Conservation (phyloP, 2,329 filamentous ascomycete genomes). For the Alternaria sp. region DNA sequence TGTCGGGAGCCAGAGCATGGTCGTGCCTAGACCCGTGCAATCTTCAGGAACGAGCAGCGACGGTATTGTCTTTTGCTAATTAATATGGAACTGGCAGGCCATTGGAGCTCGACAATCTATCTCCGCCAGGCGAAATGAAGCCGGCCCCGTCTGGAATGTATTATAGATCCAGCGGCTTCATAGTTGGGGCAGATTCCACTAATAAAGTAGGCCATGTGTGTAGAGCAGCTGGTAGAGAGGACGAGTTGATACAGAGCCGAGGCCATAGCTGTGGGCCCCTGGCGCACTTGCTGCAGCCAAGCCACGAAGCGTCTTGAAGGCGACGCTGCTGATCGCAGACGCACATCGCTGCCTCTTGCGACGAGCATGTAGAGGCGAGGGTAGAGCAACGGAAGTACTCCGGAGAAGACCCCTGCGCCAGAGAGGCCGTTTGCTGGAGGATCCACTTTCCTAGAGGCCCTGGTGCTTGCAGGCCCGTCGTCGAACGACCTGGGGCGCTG, state of each 20-base stretch:
- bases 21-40: conserved; percentile 11
- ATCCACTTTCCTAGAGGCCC: conserved; percentile 26
- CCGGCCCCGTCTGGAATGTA: conserved; percentile 15
- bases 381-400: conserved; percentile 20
- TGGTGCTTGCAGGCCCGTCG: conserved; percentile 29
- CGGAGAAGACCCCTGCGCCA: conserved; percentile 30
- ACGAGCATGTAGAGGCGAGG: conserved; percentile 19
- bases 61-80: conserved; percentile 16
- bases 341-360: conserved; percentile 16
- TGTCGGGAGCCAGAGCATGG: conserved; percentile 29
- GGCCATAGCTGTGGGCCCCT: conserved; percentile 13
- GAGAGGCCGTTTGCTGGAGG: conserved; percentile 31
- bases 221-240: neutral
- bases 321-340: conserved; percentile 16
- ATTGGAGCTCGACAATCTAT: conserved; percentile 31
- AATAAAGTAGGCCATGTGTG: neutral
- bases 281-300: conserved; percentile 23
- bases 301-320: conserved; percentile 10
- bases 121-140: conserved; percentile 26
- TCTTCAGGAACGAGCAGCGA: conserved; percentile 27
- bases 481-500: conserved; percentile 27
- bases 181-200: conserved; percentile 1
- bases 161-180: conserved; percentile 14
- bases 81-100: conserved; percentile 27
- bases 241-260: conserved; percentile 20